Evolutionary conservation across 2,329 filamentous ascomycete species (phyloP).

Genomic region (Lachnum nothofagi): DNA sequence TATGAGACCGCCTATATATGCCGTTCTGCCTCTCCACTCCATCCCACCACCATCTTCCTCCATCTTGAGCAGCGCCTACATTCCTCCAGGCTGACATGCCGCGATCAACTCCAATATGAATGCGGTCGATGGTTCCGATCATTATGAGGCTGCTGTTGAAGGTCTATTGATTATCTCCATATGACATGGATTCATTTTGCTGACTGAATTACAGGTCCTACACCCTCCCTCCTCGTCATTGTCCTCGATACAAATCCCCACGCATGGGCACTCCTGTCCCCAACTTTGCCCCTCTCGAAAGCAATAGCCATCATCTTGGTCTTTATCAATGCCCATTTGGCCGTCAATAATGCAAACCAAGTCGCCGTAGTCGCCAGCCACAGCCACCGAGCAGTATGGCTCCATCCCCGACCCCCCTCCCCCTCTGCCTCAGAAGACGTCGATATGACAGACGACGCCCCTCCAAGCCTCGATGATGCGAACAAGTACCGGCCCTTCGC

Average conservation of each 20-base stretch:
- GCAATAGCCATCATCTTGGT: conserved; percentile 86
- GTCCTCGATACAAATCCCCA: conserved; percentile 95
- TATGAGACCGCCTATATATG: not conserved
- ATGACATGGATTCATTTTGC: conserved; percentile 2
- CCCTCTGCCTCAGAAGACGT: conserved; percentile 44
- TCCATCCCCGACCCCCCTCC: conserved; percentile 62
- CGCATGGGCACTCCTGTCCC: conserved; percentile 77
- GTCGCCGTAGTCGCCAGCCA: conserved; percentile 90
- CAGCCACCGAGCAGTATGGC: conserved; percentile 77
- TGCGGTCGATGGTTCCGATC: conserved; percentile 57
- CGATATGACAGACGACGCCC: conserved; percentile 48
- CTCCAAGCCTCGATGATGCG: conserved; percentile 39
- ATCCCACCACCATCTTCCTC: not conserved
- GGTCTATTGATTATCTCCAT: conserved; percentile 34
- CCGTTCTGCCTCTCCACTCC: not conserved
- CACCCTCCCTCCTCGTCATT: conserved; percentile 81
- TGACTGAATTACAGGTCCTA: conserved; percentile 39
- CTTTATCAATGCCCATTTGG: conserved; percentile 94
- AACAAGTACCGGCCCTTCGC: conserved; percentile 95
- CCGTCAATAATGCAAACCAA: conserved; percentile 88
- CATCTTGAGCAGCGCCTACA: too few species aligned
- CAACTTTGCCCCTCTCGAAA: conserved; percentile 71
- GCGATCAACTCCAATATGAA: conserved; percentile 48
- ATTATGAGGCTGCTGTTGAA: conserved; percentile 44
- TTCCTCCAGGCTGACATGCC: conserved; percentile 18